Conservation (phyloP, 805 yeast genomes). For the Starmerella geochares region DNA sequence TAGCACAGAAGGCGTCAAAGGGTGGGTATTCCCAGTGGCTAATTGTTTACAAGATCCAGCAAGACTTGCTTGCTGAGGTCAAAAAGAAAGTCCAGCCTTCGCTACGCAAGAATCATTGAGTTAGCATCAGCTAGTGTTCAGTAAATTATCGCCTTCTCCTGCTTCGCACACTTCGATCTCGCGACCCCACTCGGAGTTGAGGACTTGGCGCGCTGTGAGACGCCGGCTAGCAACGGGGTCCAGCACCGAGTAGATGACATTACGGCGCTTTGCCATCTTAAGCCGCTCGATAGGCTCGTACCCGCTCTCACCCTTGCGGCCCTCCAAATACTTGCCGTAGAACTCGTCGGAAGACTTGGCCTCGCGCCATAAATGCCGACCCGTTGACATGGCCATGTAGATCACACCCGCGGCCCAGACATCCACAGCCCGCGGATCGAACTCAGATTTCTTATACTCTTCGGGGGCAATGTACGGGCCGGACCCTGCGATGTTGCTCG, state of each 20-base stretch:
- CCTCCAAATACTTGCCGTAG: conserved; percentile 59
- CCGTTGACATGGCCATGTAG: conserved; percentile 72
- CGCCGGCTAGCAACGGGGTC: conserved; percentile 83
- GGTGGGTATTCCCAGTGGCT: no score
- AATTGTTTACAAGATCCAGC: no score
- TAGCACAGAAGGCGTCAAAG: no score
- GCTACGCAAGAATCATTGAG: no score
- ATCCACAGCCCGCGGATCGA: conserved; percentile 72
- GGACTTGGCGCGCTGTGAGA: conserved; percentile 73
- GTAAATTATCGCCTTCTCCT: conserved; percentile 35
- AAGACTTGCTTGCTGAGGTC: no score
- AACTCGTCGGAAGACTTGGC: conserved; percentile 71
- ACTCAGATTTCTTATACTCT: conserved; percentile 47
- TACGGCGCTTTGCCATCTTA: conserved; percentile 78
- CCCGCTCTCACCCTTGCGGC: conserved; percentile 70
- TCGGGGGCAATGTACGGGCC: conserved; percentile 91
- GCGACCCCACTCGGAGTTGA: conserved; percentile 91
- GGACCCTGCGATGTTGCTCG: conserved; percentile 67
- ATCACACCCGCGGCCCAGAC: conserved; percentile 80
- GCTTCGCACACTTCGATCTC: conserved; percentile 71
- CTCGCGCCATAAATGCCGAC: conserved; percentile 80
- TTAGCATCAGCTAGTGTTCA: background rate
- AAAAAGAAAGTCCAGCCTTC: no score
- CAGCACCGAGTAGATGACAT: conserved; percentile 80
- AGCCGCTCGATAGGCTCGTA: conserved; percentile 82